Conservation (phyloP, 495 filamentous ascomycete genomes). For the Aspergillus avenaceus region DNA sequence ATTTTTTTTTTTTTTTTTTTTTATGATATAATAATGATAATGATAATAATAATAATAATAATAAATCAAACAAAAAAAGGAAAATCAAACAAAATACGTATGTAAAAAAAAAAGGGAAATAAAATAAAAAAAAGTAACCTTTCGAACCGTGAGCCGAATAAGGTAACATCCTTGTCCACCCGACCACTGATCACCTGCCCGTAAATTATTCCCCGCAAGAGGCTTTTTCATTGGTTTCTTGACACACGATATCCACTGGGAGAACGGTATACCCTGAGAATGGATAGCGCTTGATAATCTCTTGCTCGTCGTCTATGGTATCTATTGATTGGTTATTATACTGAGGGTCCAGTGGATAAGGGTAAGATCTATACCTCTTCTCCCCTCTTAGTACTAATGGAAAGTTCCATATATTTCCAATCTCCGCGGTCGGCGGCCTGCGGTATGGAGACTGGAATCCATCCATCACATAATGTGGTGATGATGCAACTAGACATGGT, state of each 20-base stretch:
- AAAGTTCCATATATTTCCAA: neutral
- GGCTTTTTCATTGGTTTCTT: neutral
- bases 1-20: too few relatives aligned
- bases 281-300: neutral
- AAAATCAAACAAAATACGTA: too few relatives aligned
- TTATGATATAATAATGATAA: too few relatives aligned
- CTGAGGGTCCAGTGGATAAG: neutral
- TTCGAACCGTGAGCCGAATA: neutral
- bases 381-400: neutral
- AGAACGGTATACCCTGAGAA: neutral
- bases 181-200: neutral
- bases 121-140: neutral
- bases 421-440: too few relatives aligned
- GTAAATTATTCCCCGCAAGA: neutral
- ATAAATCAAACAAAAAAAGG: too few relatives aligned
- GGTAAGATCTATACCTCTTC: neutral
- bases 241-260: neutral
- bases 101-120: too few relatives aligned
- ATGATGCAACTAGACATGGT: too few relatives aligned
- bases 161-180: neutral
- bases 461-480: too few relatives aligned
- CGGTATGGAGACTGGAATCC: too few relatives aligned
- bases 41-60: too few relatives aligned
- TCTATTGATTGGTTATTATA: neutral
- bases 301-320: neutral